Base-by-base conservation (phyloP, 2,329 filamentous ascomycete species). In the Didymella pomorum region DNA sequence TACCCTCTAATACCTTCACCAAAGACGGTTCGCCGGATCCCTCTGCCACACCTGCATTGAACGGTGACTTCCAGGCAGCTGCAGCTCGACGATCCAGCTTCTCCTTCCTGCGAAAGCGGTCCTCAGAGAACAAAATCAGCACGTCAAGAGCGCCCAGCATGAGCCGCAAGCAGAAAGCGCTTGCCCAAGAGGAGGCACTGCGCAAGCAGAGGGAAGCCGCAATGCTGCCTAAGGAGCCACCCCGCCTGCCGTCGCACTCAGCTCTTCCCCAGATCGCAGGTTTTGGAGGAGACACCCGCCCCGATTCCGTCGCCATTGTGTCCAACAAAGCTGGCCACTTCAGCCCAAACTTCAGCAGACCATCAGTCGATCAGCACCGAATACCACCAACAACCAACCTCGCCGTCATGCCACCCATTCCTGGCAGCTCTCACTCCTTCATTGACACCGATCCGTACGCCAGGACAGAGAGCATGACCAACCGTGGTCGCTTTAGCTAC, bases 401-500 rank as follows among this genome's bases (percentile, higher is more conserved):
- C 29, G 62, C 65, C n/a, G 64, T 62, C 18, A 63, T 64, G 4
- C 83, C 86, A 42, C 86, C 86, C 21, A 68, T 66, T 53, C 68
- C 60, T 60, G 65, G 68, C 31, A 68, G 72, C 28, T 62, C 70
- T 16, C 49, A 49, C 37, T 54, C 60, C 7, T 84, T 81, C 74
- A 84, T 84, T 57, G 84, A 84, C 46, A 85, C 86, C 63, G 92
- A 96, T 70, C 90, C 91, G 14, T 95, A 95, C 73, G 87, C 90
- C 44, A 86, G 91, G 63, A 89, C 90, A 33, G 92, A 96, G 81
- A 97, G 94, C 83, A 97, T 98, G 92, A 93, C 94, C 68, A 89
- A 98, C 79, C 92, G 95, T 68, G 93, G 94, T 60, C 90, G 95
- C 66, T 97, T 96, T 80, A 97, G 93, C 81, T 98, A 97, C 79